Percentiles rank a stretch among this genome's conserved stretches.
phyloP scores from a whole-genome alignment of 2,329 filamentous ascomycete species.

The Lasiodiplodia sp. region DNA sequence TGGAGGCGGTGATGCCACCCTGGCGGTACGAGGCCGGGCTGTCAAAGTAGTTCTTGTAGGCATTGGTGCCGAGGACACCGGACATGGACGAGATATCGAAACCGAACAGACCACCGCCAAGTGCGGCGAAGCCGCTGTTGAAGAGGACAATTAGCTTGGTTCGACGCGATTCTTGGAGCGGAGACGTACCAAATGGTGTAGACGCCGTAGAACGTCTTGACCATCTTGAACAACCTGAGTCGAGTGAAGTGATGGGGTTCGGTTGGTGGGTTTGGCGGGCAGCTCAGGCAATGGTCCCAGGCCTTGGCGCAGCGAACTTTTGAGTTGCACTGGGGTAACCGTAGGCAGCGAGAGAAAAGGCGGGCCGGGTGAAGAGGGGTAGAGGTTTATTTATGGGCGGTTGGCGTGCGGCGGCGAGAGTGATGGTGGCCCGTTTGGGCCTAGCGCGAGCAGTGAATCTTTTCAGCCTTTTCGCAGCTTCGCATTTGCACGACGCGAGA shows the following conservation, averaged over 20 bases:
- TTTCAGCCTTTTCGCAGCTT: slow-evolving; percentile 18
- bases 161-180: slow-evolving; percentile 52
- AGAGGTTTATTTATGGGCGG: slow-evolving; percentile 22
- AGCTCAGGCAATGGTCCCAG: background rate
- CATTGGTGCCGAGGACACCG: slow-evolving; percentile 57
- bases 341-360: background rate
- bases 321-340: slow-evolving; percentile 9
- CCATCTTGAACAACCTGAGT: background rate
- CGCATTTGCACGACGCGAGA: slow-evolving; percentile 14
- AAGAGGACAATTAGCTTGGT: background rate
- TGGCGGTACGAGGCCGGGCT: slow-evolving; percentile 32
- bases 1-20: slow-evolving; percentile 46
- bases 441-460: background rate
- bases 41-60: slow-evolving; percentile 33
- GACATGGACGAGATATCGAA: slow-evolving; percentile 65
- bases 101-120: slow-evolving; percentile 49
- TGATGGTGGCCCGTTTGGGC: background rate
- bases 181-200: slow-evolving; percentile 65
- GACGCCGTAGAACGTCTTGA: slow-evolving; percentile 48
- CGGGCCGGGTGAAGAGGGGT: slow-evolving; percentile 2
- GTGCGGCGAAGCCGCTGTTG: slow-evolving; percentile 13
- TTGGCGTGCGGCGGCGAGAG: background rate
- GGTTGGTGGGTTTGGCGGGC: background rate
- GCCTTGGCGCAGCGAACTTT: slow-evolving; percentile 4
- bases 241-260: background rate